Base-by-base conservation (phyloP, 139 green algal species). In the Astrephomene gubernaculifera region DNA sequence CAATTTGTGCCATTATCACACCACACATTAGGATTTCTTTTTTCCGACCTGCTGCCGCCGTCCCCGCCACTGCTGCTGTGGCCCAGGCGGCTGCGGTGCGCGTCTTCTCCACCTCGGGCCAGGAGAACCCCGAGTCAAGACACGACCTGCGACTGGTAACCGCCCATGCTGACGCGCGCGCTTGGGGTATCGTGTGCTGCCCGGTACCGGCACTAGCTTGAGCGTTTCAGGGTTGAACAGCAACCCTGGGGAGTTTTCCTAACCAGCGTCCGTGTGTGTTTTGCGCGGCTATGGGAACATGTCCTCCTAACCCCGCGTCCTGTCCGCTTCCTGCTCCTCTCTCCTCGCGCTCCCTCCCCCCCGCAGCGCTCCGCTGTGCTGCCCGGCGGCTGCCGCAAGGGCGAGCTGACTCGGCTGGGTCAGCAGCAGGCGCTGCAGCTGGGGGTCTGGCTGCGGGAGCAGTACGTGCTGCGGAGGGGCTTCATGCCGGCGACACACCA, bases 331-430 rank as follows among this genome's bases (percentile, higher is more conserved):
- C 49, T 12, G 17, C 49, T 25, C 49, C 49, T 12, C 12, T 57
- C 49, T 57, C 17, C 49, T 19, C 14, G 7, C 9, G 0, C 4
- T 41, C 22, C 69, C 39, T 7, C 24, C 41, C 19, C 35, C 33
- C 14, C 22, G 3, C 73, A 81, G 73, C 53, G 53, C 35, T 38
- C 35, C 2, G 73, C 57, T 7, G 25, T 83, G 3, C 86, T 93
- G 61, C 63, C 79, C 5, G 94, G 94, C 24, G 92, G 92, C n/a
- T 95, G 92, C 83, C 82, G 81, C 71, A 95, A 93, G 87, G 94
- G 94, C 24, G 90, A 96, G 90, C 93, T 97, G 9, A 97, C 94
- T 0, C 65, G 83, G 29, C n/a, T 92, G 21, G 94, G 94, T 0
- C 91, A 97, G 88, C 31, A 44, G 29, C 88, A 93, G 88, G 91